Evolutionary conservation across 1,284 basidiomycete genomes (phyloP), one percentile per base, ranked within the genome.

Genomic region (Cryptococcus sp.): DNA sequence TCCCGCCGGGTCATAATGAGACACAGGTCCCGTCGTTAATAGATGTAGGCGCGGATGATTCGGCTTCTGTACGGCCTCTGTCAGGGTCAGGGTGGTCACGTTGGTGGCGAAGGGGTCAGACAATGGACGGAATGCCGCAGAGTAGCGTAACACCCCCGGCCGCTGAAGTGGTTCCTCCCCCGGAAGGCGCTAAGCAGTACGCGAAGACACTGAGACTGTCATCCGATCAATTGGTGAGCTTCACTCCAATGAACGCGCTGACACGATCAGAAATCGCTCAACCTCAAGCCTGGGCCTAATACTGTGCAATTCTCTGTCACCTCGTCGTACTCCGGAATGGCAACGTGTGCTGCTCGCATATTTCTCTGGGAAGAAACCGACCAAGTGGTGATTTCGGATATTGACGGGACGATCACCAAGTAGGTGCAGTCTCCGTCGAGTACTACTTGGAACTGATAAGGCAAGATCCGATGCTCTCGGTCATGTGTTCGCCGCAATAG

Each of bases 381-480:
- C 75, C 85, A 86, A 25, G 87, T 99, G 22, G 90, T 99, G 38
- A 88, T 99, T 46, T 98, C 94, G 39, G 96, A 99, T 74, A 99
- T 99, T 63, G 96, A 99, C 74, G 96, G 96, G 1, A 99, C 96
- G 0, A 99, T 99, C 75, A 99, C 96, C 39, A 97, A 96, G 92
- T 94, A 67, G 46, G 85, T 71, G 27, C 19, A 40, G 15, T 11
- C 17, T 31, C 16, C 17, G 10, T 25, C 19, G 10, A 15, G 19
- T 1, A 5, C 23, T n/a, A 35, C 31, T 35, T 35, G 31, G 31
- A 31, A n/a, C 60, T 63, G 46, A 59, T 49, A 23, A 47, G 8
- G 40, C 20, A 66, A 95, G 91, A 76, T 98, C 94, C 1, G 96
- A 99, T 79, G 96, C 93, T 1, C 82, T 99, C 3, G 96, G 96